Evolutionary conservation across 164 flowering plant species (phyloP), one percentile per base, ranked within the genome.

Genomic region (Piper longum): DNA sequence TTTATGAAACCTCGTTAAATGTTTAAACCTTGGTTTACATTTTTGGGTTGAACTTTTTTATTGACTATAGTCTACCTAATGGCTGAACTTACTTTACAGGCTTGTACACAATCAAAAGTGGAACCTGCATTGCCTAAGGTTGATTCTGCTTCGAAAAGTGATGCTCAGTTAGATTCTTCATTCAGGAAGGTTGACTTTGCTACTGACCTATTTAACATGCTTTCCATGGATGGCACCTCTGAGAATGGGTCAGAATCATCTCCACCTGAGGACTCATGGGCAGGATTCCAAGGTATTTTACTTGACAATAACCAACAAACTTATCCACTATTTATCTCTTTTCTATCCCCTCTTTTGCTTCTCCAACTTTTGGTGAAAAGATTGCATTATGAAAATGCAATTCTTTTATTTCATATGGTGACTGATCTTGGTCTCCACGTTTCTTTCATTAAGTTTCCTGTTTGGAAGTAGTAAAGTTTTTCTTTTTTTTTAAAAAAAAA

Each of bases 151-250:
- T 40, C 41, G 52, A 63, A 57, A 66, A 67, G 66, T 36, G 75
- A 78, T 60, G 58, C 74, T 58, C 59, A 78, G 56, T 66, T 83
- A 4, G 67, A 70, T 65, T 72, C 56, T 39, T 43, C 85, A 64
- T 80, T 84, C 19, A 83, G 88, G 5, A 90, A 84, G 73, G 81
- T 81, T 70, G 95, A 90, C 73, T 77, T 45, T 80, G 90, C 96
- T 41, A 83, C 88, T 70, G 95, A 93, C 77, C 92, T 93, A 67
- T 90, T 93, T 66, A 71, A 83, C 75, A 88, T 93, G 88, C 91
- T 93, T 62, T 86, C 97, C 11, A 62, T 85, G 86, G 95, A 86
- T 58, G 78, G 67, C 55, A 79, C 95, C 4, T 73, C 65, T 65
- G 89, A 83, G 67, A 87, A 77, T 77, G 77, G 80, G 45, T 66